These are phyloP conservation scores for Podaxis sp. DNA, from an alignment of 768 basidiomycete genomes.

Conservation along the genomic window DNA sequence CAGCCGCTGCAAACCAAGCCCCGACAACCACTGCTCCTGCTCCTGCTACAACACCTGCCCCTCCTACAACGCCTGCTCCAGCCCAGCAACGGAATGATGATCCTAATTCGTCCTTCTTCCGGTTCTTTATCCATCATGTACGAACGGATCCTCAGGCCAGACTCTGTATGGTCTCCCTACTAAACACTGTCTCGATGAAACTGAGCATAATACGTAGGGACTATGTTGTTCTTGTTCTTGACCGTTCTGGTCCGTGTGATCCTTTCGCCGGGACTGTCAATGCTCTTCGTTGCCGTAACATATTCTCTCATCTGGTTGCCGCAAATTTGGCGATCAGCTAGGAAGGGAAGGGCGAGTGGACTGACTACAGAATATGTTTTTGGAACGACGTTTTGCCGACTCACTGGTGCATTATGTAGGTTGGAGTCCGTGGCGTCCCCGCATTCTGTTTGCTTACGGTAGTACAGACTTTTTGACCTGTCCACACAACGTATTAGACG, in stretches of 20 bases:
- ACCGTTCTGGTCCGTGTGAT: slow-evolving; percentile 75
- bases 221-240: slow-evolving; percentile 64
- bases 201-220: slow-evolving; percentile 41
- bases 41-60: not conserved
- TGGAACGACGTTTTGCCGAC: slow-evolving; percentile 70
- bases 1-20: not conserved
- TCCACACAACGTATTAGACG: slow-evolving; percentile 83
- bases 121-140: slow-evolving; percentile 56
- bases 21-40: not conserved
- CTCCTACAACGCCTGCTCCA: slow-evolving; percentile 9
- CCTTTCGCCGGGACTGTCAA: slow-evolving; percentile 60
- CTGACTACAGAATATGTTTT: slow-evolving; percentile 69
- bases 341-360: slow-evolving; percentile 68
- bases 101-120: slow-evolving; percentile 37
- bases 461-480: slow-evolving; percentile 74
- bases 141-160: slow-evolving; percentile 70
- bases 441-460: slow-evolving; percentile 1
- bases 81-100: slow-evolving; percentile 23
- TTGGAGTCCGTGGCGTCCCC: slow-evolving; percentile 1
- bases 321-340: slow-evolving; percentile 77
- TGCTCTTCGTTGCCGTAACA: slow-evolving; percentile 62
- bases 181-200: slow-evolving; percentile 11
- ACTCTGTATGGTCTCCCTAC: slow-evolving; percentile 48
- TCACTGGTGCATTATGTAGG: slow-evolving; percentile 77
- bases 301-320: slow-evolving; percentile 85